Percentiles rank a stretch among this genome's conserved stretches.
These are phyloP conservation scores for Crithidia sp. DNA, from an alignment of 208 protist genomes.

Conservation along the genomic window DNA sequence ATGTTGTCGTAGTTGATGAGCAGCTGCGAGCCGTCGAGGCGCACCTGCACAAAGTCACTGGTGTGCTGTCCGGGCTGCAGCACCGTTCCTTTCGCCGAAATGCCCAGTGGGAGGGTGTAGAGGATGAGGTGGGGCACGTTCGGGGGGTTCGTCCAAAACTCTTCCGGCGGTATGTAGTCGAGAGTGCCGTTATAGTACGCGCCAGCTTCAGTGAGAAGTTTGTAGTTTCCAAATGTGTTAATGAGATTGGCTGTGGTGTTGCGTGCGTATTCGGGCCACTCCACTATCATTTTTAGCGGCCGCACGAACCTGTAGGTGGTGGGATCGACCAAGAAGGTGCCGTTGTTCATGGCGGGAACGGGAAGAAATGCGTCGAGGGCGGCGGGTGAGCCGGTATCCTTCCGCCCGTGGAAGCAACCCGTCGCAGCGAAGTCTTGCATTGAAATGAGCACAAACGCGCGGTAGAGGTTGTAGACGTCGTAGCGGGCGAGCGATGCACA, in stretches of 20 bases:
- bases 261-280: no score
- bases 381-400: no score
- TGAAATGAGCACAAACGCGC: background rate
- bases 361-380: no score
- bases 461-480: background rate
- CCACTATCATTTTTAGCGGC: no score
- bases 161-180: constrained; percentile 3
- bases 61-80: background rate
- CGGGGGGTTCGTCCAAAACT: background rate
- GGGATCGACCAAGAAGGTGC: no score
- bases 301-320: no score
- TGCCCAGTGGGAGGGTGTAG: background rate
- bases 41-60: constrained; percentile 6
- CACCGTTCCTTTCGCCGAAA: background rate
- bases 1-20: background rate
- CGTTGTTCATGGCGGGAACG: no score
- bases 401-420: background rate
- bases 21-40: constrained; percentile 6
- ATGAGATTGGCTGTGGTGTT: constrained; percentile 2
- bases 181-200: background rate
- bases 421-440: background rate
- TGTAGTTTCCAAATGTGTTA: background rate
- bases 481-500: background rate
- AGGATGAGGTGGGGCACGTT: constrained; percentile 10
- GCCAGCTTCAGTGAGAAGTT: background rate